Evolutionary conservation across 2,329 filamentous ascomycete genomes (phyloP).

Genomic region (Pseudogymnoascus sp.): DNA sequence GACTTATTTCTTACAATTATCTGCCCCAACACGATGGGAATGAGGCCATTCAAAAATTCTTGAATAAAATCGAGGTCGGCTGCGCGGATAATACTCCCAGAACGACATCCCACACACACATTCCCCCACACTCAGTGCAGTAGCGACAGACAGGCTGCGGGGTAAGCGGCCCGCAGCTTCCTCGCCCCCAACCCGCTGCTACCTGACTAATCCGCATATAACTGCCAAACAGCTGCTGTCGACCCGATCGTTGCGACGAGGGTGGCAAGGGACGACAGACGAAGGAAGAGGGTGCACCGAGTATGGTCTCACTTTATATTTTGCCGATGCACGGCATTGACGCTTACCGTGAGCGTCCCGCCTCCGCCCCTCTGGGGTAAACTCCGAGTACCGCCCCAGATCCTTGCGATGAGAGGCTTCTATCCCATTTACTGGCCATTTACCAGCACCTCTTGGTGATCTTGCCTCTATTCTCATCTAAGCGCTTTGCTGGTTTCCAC

Average conservation of each 20-base stretch:
- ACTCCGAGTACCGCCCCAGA: background rate
- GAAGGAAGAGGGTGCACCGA: background rate
- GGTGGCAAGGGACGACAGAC: background rate
- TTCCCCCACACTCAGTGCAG: background rate
- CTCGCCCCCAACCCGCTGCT: background rate
- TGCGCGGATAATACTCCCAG: background rate
- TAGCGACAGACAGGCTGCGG: background rate
- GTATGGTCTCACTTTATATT: constrained; percentile 1
- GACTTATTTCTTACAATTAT: background rate
- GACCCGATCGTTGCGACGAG: background rate
- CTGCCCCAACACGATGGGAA: background rate
- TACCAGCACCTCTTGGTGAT: background rate
- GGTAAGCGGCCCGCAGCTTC: constrained; percentile 1
- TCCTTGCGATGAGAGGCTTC: background rate
- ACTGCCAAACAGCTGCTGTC: background rate
- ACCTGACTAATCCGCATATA: constrained; percentile 1
- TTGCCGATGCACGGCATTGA: constrained; percentile 7
- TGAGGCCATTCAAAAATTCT: background rate
- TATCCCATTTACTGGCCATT: background rate
- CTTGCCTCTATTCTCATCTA: background rate
- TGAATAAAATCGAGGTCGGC: background rate
- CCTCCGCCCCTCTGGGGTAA: background rate
- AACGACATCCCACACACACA: background rate
- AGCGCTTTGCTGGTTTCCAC: background rate
- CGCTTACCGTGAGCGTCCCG: background rate